Evolutionary conservation across 768 basidiomycete species (phyloP), one percentile per base, ranked within the genome.

Genomic region (Stropharia rugosoannulata): DNA sequence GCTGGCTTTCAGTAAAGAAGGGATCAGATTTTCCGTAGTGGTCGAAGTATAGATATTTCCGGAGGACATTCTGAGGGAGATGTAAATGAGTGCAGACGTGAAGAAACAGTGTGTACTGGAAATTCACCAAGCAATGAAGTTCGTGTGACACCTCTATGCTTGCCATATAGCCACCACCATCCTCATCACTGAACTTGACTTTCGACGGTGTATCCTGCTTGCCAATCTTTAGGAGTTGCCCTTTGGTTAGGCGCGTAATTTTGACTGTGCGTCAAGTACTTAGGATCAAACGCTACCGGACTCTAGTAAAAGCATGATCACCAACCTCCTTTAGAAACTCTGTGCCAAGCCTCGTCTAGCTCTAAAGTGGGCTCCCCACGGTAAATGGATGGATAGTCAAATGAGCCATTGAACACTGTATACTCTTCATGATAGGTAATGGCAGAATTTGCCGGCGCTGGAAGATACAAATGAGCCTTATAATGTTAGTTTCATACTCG

Each of bases 391-490:
- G 53, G 48, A 19, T 22, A 42, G 22, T 57, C 42, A 12, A 60
- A 48, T 15, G 59, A 39, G 2, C 59, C 59, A 5, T 55, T 57
- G 37, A 57, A 57, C 13, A 16, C 8, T 13, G 18, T 54, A 25
- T 39, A 29, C 27, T 51, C 56, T 13, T 57, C 35, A 10, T 50
- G 38, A 39, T 60, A 54, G 16, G 55, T 56, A 3, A 57, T 39
- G 9, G 56, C 59, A 15, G 36, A 42, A 40, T 60, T 60, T 1
- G 59, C 55, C 10, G 59, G 59, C 7, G 59, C 59, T 60, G 16
- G 8, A 16, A 48, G 1, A 36, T 48, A 5, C 12, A 19, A 11
- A 5, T 43, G 2, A 10, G 12, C 3, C n/a, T n/a, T n/a, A n/a
- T n/a, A n/a, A 35, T 22, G 22, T 22, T 4, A 22, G 2, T 22